phyloP scores from a whole-genome alignment of 2,329 filamentous ascomycete genomes.

The Whalleya microplaca region DNA sequence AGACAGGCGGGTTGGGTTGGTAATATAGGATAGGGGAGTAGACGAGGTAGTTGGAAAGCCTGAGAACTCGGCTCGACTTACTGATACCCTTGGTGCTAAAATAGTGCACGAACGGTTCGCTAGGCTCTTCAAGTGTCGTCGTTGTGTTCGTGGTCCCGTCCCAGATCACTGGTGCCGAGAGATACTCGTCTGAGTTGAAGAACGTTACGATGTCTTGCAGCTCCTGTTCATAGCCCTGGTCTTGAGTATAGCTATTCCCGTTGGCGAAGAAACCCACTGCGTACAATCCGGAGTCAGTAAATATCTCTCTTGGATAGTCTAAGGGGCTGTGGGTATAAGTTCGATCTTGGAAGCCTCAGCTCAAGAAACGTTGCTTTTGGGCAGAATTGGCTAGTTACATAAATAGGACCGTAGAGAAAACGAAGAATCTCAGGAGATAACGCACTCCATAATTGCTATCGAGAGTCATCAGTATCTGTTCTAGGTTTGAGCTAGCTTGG shows the following conservation, averaged over 20 bases:
- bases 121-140: slow-evolving; percentile 34
- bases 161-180: slow-evolving; percentile 44
- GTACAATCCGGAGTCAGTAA: slow-evolving; percentile 39
- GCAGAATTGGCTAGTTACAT: too few relatives aligned
- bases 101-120: slow-evolving; percentile 58
- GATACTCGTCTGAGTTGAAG: slow-evolving; percentile 52
- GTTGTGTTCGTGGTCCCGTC: slow-evolving; percentile 45
- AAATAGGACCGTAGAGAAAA: too few relatives aligned
- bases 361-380: too few relatives aligned
- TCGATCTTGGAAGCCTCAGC: too few relatives aligned
- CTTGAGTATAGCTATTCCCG: slow-evolving; percentile 55
- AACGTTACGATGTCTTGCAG: slow-evolving; percentile 54
- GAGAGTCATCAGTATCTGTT: not conserved
- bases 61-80: too few relatives aligned
- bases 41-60: too few relatives aligned
- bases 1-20: not conserved
- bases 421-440: too few relatives aligned
- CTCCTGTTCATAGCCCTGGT: slow-evolving; percentile 52
- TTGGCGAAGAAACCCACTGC: slow-evolving; percentile 50
- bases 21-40: too few relatives aligned
- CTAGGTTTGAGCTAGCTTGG: not conserved
- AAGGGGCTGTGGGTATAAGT: too few relatives aligned
- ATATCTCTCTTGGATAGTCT: too few relatives aligned
- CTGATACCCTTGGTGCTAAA: slow-evolving; percentile 63
- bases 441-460: slow-evolving; percentile 44